These are phyloP conservation scores for Streptanthus diversifolius DNA, from an alignment of 345 rosid genomes.

Conservation along the genomic window DNA sequence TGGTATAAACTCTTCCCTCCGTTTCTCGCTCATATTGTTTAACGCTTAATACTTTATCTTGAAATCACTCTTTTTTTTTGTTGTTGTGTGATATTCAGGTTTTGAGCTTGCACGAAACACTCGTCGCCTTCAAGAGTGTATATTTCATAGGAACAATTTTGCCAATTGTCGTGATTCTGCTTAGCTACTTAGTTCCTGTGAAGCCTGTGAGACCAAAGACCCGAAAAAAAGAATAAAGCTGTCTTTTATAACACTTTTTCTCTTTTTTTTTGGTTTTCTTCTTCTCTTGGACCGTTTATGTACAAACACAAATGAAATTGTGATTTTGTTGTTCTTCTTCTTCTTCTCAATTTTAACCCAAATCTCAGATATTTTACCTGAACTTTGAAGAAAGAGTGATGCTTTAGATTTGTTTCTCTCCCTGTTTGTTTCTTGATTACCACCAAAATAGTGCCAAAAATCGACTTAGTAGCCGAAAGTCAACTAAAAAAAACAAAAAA, in stretches of 20 bases:
- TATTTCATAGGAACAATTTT: slow-evolving; percentile 73
- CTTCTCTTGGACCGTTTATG: slow-evolving; percentile 1
- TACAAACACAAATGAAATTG: neutral
- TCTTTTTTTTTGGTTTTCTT: too few relatives aligned
- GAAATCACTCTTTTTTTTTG: neutral
- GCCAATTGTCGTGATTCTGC: slow-evolving; percentile 58
- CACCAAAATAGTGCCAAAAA: neutral
- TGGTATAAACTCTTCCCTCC: slow-evolving; percentile 49
- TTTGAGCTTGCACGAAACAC: slow-evolving; percentile 67
- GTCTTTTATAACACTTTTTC: neutral
- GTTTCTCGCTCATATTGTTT: neutral
- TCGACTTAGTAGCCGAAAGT: neutral
- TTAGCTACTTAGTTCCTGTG: slow-evolving; percentile 59
- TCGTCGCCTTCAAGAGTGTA: slow-evolving; percentile 69
- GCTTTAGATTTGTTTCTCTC: neutral
- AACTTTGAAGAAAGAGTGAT: neutral
- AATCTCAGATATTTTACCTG: neutral
- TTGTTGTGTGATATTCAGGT: slow-evolving; percentile 45
- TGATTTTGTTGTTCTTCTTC: neutral
- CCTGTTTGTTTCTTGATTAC: neutral
- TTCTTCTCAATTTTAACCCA: neutral
- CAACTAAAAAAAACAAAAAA: neutral
- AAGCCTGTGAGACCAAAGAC: slow-evolving; percentile 62
- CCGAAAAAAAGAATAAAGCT: slow-evolving; percentile 51
- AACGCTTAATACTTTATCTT: neutral